Percentiles rank a stretch among this genome's conserved stretches.
phyloP scores from a whole-genome alignment of 352 stramenopile species.

The Globisporangium lucens region DNA sequence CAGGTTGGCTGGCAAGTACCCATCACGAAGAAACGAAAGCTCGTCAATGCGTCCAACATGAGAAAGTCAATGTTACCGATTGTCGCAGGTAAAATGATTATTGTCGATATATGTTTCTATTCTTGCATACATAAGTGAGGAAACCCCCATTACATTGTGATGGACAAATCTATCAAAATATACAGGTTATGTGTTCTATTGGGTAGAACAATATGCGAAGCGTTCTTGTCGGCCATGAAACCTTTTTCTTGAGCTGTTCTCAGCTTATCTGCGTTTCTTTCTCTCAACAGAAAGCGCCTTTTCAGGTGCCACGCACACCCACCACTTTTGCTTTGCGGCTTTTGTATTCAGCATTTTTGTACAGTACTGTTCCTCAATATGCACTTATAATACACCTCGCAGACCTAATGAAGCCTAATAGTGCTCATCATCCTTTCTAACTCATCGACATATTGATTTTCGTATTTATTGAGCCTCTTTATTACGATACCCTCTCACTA shows the following conservation, averaged over 20 bases:
- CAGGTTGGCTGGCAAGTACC: neutral
- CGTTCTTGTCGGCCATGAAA: neutral
- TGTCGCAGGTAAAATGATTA: neutral
- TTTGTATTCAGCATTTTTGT: no score
- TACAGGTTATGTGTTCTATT: neutral
- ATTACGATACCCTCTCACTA: no score
- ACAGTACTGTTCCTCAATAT: no score
- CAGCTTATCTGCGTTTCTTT: neutral
- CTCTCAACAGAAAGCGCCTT: neutral
- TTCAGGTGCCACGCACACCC: neutral
- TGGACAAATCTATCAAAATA: neutral
- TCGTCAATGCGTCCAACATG: neutral
- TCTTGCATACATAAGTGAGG: neutral
- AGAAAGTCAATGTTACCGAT: neutral
- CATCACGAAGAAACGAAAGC: neutral
- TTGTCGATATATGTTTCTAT: neutral
- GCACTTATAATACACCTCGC: no score
- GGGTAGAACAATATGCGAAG: neutral
- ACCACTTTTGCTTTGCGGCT: neutral
- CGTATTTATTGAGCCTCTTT: no score
- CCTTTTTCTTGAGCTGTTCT: neutral
- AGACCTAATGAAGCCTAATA: no score
- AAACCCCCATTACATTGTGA: neutral
- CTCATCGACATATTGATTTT: no score
- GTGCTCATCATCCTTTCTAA: no score